Conservation (phyloP, 495 filamentous ascomycete species). For the Apodospora peruviana region DNA sequence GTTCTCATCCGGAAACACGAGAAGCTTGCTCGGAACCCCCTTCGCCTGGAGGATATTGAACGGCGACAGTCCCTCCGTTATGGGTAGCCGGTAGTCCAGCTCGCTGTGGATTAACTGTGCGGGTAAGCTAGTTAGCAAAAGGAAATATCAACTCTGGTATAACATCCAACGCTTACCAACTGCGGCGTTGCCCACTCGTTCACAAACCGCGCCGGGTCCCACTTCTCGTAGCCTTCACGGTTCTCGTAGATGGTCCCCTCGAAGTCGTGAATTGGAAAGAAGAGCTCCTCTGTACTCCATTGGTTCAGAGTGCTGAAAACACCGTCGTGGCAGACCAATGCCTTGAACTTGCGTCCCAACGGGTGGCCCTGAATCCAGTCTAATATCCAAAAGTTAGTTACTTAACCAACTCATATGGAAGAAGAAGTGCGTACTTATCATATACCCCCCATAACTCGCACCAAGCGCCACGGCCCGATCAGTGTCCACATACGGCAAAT, state of each 20-base stretch:
- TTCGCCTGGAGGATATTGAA: conserved; percentile 83
- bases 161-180: conserved; percentile 32
- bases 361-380: conserved; percentile 68
- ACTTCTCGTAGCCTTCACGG: conserved; percentile 65
- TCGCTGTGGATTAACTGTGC: conserved; percentile 76
- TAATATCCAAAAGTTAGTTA: conserved; percentile 13
- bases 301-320: conserved; percentile 74
- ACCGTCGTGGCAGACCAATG: conserved; percentile 86
- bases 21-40: conserved; percentile 62
- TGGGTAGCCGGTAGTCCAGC: conserved; percentile 82
- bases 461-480: conserved; percentile 73
- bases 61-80: conserved; percentile 74
- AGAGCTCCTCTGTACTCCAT: conserved; percentile 78
- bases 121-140: conserved; percentile 1
- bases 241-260: conserved; percentile 72
- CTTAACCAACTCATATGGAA: neutral
- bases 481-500: conserved; percentile 71
- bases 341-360: conserved; percentile 76
- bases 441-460: conserved; percentile 83
- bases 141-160: neutral
- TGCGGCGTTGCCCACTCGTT: conserved; percentile 77
- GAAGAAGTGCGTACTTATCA: conserved; percentile 54
- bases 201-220: conserved; percentile 69
- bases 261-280: conserved; percentile 82
- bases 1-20: conserved; percentile 81